Percentiles rank a stretch among this genome's conserved stretches.
Evolutionary conservation across 1,284 basidiomycete genomes (phyloP).

Genomic region (Fomitopsis palustris): DNA sequence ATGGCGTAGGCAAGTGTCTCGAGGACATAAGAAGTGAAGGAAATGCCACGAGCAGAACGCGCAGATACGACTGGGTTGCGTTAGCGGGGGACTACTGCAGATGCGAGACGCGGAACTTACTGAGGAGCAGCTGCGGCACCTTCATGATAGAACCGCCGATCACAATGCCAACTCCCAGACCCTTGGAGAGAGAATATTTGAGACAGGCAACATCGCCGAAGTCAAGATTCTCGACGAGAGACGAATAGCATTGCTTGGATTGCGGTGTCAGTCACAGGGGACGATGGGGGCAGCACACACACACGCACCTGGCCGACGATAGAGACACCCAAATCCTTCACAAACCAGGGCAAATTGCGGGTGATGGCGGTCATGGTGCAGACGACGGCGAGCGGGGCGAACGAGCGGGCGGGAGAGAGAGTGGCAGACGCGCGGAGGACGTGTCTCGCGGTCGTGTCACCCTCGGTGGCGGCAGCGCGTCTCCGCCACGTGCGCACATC

Average conservation of each 20-base stretch:
- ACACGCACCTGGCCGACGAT: conserved; percentile 75
- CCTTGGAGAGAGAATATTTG: conserved; percentile 91
- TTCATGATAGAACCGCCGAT: conserved; percentile 95
- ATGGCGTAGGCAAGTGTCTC: conserved; percentile 88
- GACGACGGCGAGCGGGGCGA: background rate
- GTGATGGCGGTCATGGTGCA: conserved; percentile 65
- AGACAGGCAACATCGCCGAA: conserved; percentile 83
- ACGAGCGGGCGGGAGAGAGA: background rate
- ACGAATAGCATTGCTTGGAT: conserved; percentile 82
- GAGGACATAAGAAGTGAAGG: conserved; percentile 75
- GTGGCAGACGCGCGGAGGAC: background rate
- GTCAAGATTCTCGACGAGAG: conserved; percentile 87
- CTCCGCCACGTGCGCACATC: background rate
- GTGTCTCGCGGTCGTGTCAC: background rate
- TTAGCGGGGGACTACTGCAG: background rate
- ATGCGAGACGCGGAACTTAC: conserved; percentile 40
- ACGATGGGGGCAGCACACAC: background rate
- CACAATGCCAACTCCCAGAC: conserved; percentile 89
- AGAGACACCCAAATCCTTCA: conserved; percentile 76
- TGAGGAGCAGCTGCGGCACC: conserved; percentile 82
- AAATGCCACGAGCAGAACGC: conserved; percentile 81
- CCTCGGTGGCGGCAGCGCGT: too few relatives aligned
- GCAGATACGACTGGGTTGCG: conserved; percentile 48
- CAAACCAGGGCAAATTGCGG: conserved; percentile 74
- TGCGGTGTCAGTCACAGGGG: background rate